These are phyloP conservation scores for Chloroidium sp. DNA, from an alignment of 163 green algal genomes.

Conservation along the genomic window DNA sequence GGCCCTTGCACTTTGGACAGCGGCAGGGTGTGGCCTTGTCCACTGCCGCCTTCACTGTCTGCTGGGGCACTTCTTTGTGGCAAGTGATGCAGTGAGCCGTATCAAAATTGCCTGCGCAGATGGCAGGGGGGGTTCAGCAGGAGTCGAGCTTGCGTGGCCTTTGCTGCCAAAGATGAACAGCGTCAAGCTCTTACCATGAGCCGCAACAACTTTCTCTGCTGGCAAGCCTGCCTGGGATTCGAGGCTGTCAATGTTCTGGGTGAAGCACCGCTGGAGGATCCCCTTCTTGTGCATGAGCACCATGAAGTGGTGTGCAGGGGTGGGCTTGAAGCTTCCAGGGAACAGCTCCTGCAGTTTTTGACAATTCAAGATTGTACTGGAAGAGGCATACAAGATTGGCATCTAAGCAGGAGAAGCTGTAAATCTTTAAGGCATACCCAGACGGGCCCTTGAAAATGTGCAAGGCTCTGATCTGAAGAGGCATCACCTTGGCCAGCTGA, in stretches of 20 bases:
- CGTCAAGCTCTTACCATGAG: constrained; percentile 35
- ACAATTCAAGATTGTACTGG: not conserved
- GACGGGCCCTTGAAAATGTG: no score
- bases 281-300: constrained; percentile 69
- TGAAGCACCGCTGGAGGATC: constrained; percentile 68
- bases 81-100: constrained; percentile 51
- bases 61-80: constrained; percentile 18
- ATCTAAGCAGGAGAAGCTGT: not conserved
- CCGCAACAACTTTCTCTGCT: constrained; percentile 40
- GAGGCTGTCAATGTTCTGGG: constrained; percentile 74
- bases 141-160: not conserved
- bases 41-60: constrained; percentile 41
- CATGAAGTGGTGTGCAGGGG: constrained; percentile 73
- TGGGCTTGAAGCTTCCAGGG: constrained; percentile 61
- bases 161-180: no score
- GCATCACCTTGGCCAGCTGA: constrained; percentile 36
- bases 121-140: not conserved
- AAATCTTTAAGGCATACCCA: no score
- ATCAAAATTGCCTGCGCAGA: constrained; percentile 59
- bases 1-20: constrained; percentile 27
- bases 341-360: constrained; percentile 53
- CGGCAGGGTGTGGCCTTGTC: constrained; percentile 24
- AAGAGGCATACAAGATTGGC: not conserved
- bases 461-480: no score
- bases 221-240: constrained; percentile 58